phyloP scores from a whole-genome alignment of 352 stramenopile genomes.

The Achlya hypogyna region DNA sequence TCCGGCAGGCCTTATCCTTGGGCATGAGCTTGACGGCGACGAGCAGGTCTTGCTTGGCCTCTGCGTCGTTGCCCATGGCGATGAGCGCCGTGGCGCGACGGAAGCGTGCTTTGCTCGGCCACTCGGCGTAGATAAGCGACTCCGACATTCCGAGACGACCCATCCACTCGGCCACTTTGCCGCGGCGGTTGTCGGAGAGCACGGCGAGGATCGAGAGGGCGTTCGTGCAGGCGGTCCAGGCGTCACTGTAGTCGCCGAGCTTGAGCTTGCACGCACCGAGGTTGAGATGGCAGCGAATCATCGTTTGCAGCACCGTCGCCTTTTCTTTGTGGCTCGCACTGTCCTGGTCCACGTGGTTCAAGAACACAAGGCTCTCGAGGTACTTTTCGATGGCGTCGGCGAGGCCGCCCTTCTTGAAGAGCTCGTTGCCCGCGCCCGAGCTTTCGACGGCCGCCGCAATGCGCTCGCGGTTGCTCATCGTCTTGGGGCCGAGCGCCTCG shows the following conservation, averaged over 20 bases:
- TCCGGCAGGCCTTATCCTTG: conserved; percentile 72
- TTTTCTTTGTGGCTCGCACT: conserved; percentile 77
- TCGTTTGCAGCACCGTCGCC: conserved; percentile 77
- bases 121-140: conserved; percentile 76
- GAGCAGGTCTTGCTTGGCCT: conserved; percentile 71
- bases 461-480: conserved; percentile 70
- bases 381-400: conserved; percentile 71
- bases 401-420: conserved; percentile 50
- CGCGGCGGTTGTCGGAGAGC: conserved; percentile 58
- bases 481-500: conserved; percentile 20
- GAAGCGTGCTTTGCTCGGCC: conserved; percentile 79
- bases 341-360: conserved; percentile 73
- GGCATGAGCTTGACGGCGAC: conserved; percentile 70
- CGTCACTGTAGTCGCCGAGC: conserved; percentile 46
- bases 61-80: conserved; percentile 61
- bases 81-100: conserved; percentile 64
- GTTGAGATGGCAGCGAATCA: conserved; percentile 84
- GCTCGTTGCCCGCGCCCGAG: conserved; percentile 57
- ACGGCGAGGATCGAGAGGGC: conserved; percentile 71
- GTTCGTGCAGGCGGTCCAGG: conserved; percentile 74
- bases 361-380: conserved; percentile 49
- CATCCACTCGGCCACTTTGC: conserved; percentile 82
- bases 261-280: conserved; percentile 81
- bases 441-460: conserved; percentile 53
- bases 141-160: conserved; percentile 62